phyloP scores from a whole-genome alignment of 2,329 filamentous ascomycete species.

The Neonectria sp. region DNA sequence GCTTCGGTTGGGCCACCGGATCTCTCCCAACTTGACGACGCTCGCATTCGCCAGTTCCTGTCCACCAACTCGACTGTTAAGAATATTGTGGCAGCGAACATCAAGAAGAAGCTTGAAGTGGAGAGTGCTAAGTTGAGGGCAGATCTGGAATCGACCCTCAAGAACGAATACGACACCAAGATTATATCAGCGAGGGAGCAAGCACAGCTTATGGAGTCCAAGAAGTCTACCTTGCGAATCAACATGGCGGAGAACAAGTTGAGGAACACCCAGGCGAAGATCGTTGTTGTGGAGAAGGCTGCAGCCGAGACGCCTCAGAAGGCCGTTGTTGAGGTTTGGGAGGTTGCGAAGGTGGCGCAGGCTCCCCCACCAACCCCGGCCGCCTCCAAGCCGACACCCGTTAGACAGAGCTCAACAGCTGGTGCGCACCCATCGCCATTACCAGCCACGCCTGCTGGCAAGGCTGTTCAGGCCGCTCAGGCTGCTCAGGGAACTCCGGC shows the following conservation, averaged over 20 bases:
- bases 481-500: constrained; percentile 28
- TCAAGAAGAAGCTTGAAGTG: constrained; percentile 78
- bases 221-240: constrained; percentile 81
- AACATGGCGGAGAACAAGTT: constrained; percentile 84
- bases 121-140: constrained; percentile 74
- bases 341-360: constrained; percentile 74
- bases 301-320: constrained; percentile 88
- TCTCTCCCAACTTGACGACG: constrained; percentile 67
- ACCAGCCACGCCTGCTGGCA: constrained; percentile 39
- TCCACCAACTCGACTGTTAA: constrained; percentile 70
- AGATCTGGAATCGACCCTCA: constrained; percentile 64
- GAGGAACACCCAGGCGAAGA: constrained; percentile 76
- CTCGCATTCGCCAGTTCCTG: constrained; percentile 70
- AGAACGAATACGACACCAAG: constrained; percentile 70
- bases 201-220: constrained; percentile 80
- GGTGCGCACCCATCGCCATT: constrained; percentile 43
- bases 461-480: constrained; percentile 29
- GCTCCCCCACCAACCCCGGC: constrained; percentile 47
- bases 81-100: constrained; percentile 71
- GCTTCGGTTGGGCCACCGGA: constrained; percentile 55
- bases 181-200: constrained; percentile 70
- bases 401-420: constrained; percentile 40
- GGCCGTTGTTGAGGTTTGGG: constrained; percentile 90
- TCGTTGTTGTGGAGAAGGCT: constrained; percentile 84
- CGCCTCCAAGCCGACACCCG: constrained; percentile 43